Conservation (phyloP, 805 yeast species). For the Pichia thaimueangensis region DNA sequence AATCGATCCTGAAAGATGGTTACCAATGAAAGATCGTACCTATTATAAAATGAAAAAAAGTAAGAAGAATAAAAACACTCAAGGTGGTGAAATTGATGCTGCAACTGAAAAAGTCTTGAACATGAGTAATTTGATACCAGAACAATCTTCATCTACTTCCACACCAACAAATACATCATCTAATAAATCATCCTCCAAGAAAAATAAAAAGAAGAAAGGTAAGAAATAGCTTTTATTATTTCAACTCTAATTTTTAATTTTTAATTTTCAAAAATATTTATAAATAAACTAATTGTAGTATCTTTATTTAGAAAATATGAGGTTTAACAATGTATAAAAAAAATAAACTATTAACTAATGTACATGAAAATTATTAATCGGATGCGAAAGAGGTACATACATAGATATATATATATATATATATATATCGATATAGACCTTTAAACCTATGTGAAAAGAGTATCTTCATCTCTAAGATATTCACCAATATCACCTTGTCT, state of each 20-base stretch:
- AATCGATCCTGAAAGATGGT: constrained; percentile 80
- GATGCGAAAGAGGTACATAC: too few species aligned
- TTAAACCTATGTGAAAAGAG: constrained; percentile 81
- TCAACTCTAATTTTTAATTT: too few species aligned
- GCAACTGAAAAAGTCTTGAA: constrained; percentile 35
- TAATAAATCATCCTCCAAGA: constrained; percentile 12
- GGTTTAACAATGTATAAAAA: too few species aligned
- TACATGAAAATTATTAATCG: too few species aligned
- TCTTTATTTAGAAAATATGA: too few species aligned
- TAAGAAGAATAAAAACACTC: constrained; percentile 51
- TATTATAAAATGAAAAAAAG: constrained; percentile 75
- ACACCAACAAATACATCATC: constrained; percentile 1
- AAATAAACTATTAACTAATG: constrained; percentile 3
- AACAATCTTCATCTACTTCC: constrained; percentile 12
- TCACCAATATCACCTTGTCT: constrained; percentile 98
- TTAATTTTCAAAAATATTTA: too few species aligned
- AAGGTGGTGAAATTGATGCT: constrained; percentile 52
- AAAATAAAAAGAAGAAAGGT: constrained; percentile 28
- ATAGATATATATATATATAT: too few species aligned
- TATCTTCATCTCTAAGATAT: constrained; percentile 95
- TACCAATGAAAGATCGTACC: constrained; percentile 80
- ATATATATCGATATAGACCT: too few species aligned
- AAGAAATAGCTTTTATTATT: too few species aligned
- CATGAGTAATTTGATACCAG: constrained; percentile 13
- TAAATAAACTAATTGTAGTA: too few species aligned